Base-by-base conservation (phyloP, 169 alveolate genomes). In the Theileria parva region DNA sequence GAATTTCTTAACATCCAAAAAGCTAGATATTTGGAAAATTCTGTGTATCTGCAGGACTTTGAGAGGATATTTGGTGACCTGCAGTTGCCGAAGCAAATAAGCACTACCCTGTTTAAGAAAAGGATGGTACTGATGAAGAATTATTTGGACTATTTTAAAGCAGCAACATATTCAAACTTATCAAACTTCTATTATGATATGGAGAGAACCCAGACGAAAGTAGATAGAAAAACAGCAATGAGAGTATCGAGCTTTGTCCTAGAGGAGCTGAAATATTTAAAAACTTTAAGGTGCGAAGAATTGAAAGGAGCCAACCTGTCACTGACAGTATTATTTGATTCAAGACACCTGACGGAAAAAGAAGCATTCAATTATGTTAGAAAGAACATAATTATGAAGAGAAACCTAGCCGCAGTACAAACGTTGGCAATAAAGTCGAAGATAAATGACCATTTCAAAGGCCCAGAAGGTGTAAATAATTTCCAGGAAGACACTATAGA, bases 141-240 rank as follows among this genome's bases (percentile, higher is more conserved):
- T 15, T 81, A 81, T 69, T n/a, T 81, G 23, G 85, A 81, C 57
- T 17, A 28, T 39, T 81, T 74, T 37, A 68, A 68, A 37, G 88
- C 88, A 11, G 85, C 88, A 6, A 32, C 84, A n/a, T 72, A 50
- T n/a, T 50, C 68, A 39, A 66, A 37, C 17, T n/a, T 81, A 17
- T 8, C 88, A 8, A 21, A 13, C 17, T 59, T 81, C 67, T 73
- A 59, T 59, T 53, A 44, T 7, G 85, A 81, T 28, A 37, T 81
- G 78, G 85, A 81, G 30, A 17, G 59, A 37, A 28, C 23, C 4
- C 39, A 48, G 15, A 68, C 73, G n/a, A 75, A 61, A 48, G 79
- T 64, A 25, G 88, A 81, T 51, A 80, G 88, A 37, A 81, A 81
- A 60, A 73, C 88, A 4, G 88, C 76, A 28, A 0, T 23, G 30